Evolutionary conservation across 1,284 basidiomycete genomes (phyloP).

Genomic region (Prillingera fragicola): DNA sequence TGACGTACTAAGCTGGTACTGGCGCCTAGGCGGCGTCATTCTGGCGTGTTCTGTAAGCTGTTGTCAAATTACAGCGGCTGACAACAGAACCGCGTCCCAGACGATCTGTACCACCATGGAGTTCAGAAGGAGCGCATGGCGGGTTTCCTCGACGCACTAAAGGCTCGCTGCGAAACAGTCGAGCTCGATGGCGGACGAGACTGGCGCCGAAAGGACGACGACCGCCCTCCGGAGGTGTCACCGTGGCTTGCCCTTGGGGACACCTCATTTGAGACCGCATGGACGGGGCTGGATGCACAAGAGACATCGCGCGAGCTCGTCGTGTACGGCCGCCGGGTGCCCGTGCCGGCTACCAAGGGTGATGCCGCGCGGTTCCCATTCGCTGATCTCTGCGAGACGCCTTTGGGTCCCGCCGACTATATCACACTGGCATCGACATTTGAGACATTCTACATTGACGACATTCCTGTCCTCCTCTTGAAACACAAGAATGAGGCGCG

Average conservation of each 20-base stretch:
- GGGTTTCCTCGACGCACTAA: constrained; percentile 60
- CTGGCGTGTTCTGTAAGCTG: constrained; percentile 50
- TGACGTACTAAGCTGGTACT: constrained; percentile 68
- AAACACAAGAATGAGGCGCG: constrained; percentile 62
- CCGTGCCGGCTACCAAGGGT: constrained; percentile 52
- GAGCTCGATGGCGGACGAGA: constrained; percentile 54
- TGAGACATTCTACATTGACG: constrained; percentile 57
- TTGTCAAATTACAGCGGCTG: background rate
- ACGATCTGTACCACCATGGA: constrained; percentile 65
- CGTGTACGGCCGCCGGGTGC: constrained; percentile 55
- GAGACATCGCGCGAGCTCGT: constrained; percentile 31
- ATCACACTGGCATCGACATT: constrained; percentile 59
- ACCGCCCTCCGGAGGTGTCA: constrained; percentile 5
- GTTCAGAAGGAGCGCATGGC: constrained; percentile 61
- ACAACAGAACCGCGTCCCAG: constrained; percentile 56
- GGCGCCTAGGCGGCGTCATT: constrained; percentile 67
- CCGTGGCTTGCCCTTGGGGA: constrained; percentile 29
- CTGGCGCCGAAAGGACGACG: constrained; percentile 38
- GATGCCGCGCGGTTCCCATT: constrained; percentile 57
- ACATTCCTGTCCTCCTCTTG: constrained; percentile 57
- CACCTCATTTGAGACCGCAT: constrained; percentile 37
- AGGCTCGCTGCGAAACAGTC: constrained; percentile 59
- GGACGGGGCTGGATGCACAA: constrained; percentile 24
- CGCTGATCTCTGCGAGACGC: constrained; percentile 59
- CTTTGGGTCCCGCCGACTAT: constrained; percentile 66